Percentiles rank a stretch among this genome's conserved stretches.
Evolutionary conservation across 805 yeast genomes (phyloP).

Genomic region (Nakazawaea anatomiae): DNA sequence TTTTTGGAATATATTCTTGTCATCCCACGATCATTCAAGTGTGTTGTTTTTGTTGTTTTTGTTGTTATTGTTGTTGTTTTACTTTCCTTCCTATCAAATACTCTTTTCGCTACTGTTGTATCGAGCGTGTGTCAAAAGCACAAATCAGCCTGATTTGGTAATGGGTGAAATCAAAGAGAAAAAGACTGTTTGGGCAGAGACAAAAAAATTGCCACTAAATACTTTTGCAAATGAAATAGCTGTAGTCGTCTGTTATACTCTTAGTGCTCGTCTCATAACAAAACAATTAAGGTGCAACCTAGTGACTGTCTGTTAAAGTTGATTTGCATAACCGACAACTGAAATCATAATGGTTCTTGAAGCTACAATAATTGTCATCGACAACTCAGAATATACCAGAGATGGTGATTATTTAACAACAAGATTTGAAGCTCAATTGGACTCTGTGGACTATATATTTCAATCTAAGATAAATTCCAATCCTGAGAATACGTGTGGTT

Average conservation of each 20-base stretch:
- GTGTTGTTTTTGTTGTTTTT: not conserved
- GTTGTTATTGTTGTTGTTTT: not conserved
- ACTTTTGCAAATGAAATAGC: not conserved
- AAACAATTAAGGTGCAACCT: too few relatives aligned
- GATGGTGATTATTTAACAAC: slow-evolving; percentile 91
- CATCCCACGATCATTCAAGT: not conserved
- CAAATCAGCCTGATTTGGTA: too few relatives aligned
- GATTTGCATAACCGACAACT: not conserved
- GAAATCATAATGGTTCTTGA: slow-evolving; percentile 72
- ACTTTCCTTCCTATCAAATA: too few relatives aligned
- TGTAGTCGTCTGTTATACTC: not conserved
- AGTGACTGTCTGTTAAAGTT: too few relatives aligned
- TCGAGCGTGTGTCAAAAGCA: too few relatives aligned
- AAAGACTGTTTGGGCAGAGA: not conserved
- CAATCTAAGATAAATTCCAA: slow-evolving; percentile 80
- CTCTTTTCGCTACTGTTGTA: too few relatives aligned
- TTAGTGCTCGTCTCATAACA: too few relatives aligned
- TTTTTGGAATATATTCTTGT: slow-evolving; percentile 19
- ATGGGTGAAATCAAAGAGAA: too few relatives aligned
- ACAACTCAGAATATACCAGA: slow-evolving; percentile 92
- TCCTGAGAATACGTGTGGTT: slow-evolving; percentile 92
- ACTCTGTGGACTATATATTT: slow-evolving; percentile 82
- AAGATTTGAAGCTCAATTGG: slow-evolving; percentile 88
- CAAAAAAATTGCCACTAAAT: slow-evolving; percentile 1
- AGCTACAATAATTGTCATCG: slow-evolving; percentile 93